Conservation (phyloP, 1,284 basidiomycete genomes). For the Sparassis latifolia region DNA sequence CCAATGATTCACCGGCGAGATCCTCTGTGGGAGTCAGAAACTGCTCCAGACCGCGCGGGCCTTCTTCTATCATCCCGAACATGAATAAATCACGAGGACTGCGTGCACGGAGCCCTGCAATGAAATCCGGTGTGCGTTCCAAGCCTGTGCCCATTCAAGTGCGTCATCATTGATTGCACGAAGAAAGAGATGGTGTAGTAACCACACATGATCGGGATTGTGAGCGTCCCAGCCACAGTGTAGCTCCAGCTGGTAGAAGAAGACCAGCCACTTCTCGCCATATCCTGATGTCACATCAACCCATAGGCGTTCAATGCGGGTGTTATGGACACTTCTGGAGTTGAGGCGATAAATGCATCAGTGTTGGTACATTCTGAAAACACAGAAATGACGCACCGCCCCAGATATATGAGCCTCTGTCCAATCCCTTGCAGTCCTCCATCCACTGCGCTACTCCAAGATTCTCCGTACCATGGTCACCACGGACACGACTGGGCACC, state of each 20-base stretch:
- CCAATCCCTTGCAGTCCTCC: slow-evolving; percentile 18
- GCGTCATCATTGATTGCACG: slow-evolving; percentile 5
- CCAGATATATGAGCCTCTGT: slow-evolving; percentile 28
- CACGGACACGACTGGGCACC: slow-evolving; percentile 23
- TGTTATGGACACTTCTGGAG: slow-evolving; percentile 22
- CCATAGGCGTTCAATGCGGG: slow-evolving; percentile 33
- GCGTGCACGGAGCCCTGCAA: slow-evolving; percentile 6
- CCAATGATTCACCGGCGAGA: slow-evolving; percentile 13
- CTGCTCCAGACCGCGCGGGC: slow-evolving; percentile 7
- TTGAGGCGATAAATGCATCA: slow-evolving; percentile 18
- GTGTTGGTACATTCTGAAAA: background rate
- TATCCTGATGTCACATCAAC: slow-evolving; percentile 11
- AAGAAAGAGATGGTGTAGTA: slow-evolving; percentile 8
- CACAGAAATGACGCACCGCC: slow-evolving; percentile 23
- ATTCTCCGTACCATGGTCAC: slow-evolving; percentile 30
- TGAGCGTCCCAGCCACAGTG: background rate
- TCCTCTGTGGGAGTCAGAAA: background rate
- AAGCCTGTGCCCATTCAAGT: slow-evolving; percentile 14
- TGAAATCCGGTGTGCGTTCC: slow-evolving; percentile 17
- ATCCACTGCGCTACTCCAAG: slow-evolving; percentile 21
- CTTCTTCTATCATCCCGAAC: slow-evolving; percentile 14
- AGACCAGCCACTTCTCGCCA: slow-evolving; percentile 20
- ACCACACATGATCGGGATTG: background rate
- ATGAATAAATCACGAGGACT: slow-evolving; percentile 15
- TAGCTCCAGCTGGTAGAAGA: slow-evolving; percentile 23